Evolutionary conservation across 352 stramenopile genomes (phyloP), one percentile per base, ranked within the genome.

Genomic region (Globisporangium takayamanum): DNA sequence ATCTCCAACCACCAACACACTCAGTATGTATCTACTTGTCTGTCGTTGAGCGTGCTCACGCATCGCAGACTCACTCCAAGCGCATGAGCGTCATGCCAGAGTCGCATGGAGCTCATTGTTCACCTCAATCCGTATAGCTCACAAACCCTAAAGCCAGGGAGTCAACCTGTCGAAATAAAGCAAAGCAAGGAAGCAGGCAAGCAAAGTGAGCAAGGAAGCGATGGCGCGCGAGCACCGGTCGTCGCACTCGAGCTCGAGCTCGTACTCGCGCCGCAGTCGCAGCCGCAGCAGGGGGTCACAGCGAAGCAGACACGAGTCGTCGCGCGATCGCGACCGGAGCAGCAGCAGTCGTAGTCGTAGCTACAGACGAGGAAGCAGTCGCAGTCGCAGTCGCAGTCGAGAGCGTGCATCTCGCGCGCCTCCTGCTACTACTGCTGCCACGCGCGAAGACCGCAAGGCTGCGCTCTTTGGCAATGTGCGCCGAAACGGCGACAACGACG

Each of bases 381-480:
- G 56, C 4, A 20, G 57, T 20, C 53, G 47, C 33, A 63, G 61
- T 57, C 57, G 60, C 4, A 20, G 57, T 20, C 53, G 47, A 22
- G 36, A 22, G 18, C 64, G 55, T 28, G 28, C 5, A 8, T 28
- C 4, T 47, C 48, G 36, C 49, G 56, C 6, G 55, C 41, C 33
- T 5, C 56, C 53, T 26, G 30, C 48, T 0, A 52, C 55, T 3
- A 66, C 65, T 15, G 18, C n/a, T 12, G 28, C 14, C 22, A 41
- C 49, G 20, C 50, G 56, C 4, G 47, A 56, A 8, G 62, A 68
- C 55, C 45, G 58, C 25, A 66, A 66, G 30, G 14, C 47, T 30
- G 59, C 64, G 49, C 55, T 74, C 15, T 76, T 74, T 59, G 60
- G 60, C 52, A 78, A 59, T 36, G 22, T 22, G 25, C 65, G 47